Percentiles rank a stretch among this genome's conserved stretches.
Evolutionary conservation across 768 basidiomycete genomes (phyloP).

Genomic region (Naganishia vaughanmartiniae): DNA sequence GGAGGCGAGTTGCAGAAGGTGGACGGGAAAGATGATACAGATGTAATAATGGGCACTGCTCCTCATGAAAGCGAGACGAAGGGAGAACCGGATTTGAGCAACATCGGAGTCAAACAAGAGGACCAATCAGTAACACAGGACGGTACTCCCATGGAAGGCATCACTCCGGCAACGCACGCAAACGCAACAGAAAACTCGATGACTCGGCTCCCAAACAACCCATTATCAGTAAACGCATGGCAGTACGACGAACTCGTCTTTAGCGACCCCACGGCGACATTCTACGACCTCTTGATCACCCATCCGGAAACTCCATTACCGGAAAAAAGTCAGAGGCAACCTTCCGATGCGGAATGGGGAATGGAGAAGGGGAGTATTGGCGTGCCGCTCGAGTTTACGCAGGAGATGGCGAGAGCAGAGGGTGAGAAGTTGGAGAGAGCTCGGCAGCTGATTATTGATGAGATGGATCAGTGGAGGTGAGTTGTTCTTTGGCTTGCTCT

Average conservation of each 20-base stretch:
- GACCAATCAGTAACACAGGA: neutral
- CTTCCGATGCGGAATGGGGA: slow-evolving; percentile 55
- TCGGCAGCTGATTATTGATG: slow-evolving; percentile 64
- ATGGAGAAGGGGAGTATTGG: slow-evolving; percentile 60
- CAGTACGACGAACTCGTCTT: slow-evolving; percentile 99
- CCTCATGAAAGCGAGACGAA: slow-evolving; percentile 3
- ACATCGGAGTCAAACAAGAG: neutral
- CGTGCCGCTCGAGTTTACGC: slow-evolving; percentile 74
- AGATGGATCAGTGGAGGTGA: slow-evolving; percentile 73
- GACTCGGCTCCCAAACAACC: slow-evolving; percentile 4
- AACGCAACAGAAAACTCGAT: neutral
- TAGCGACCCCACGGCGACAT: slow-evolving; percentile 82
- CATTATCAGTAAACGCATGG: slow-evolving; percentile 76
- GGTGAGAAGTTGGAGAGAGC: slow-evolving; percentile 74
- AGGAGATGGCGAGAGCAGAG: slow-evolving; percentile 83
- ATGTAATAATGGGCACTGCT: slow-evolving; percentile 4
- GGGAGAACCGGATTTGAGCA: slow-evolving; percentile 4
- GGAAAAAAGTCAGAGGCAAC: slow-evolving; percentile 24
- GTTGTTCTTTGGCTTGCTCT: slow-evolving; percentile 34
- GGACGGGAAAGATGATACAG: slow-evolving; percentile 11
- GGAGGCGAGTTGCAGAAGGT: slow-evolving; percentile 3
- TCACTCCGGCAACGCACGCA: neutral
- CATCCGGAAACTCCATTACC: slow-evolving; percentile 81
- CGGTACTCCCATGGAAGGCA: slow-evolving; percentile 5
- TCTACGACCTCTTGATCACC: slow-evolving; percentile 74